These are phyloP conservation scores for Malus sieversii DNA, from an alignment of 306 rosid species.

Conservation along the genomic window DNA sequence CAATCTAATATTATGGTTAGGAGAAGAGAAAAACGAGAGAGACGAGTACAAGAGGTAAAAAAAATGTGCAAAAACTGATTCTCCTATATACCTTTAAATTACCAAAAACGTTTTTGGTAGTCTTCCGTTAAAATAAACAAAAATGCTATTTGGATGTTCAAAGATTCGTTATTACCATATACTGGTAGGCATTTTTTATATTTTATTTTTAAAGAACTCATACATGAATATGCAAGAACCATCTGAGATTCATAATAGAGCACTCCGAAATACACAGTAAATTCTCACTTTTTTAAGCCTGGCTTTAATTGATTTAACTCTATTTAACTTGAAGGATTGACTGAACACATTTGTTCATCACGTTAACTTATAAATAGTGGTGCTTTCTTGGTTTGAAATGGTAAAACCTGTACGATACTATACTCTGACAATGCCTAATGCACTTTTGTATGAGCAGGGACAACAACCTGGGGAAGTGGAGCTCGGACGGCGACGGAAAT, in stretches of 20 bases:
- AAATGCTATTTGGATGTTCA: background rate
- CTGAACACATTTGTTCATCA: background rate
- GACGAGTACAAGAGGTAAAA: too few relatives aligned
- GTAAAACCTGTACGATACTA: background rate
- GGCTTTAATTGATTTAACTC: background rate
- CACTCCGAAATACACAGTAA: too few relatives aligned
- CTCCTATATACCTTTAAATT: too few relatives aligned
- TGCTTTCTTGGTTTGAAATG: background rate
- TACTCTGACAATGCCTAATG: background rate
- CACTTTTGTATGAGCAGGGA: slow-evolving; percentile 26
- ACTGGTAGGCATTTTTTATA: background rate
- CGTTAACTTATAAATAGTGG: too few relatives aligned
- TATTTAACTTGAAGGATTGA: background rate
- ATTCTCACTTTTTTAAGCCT: background rate
- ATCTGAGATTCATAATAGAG: background rate
- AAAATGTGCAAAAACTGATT: too few relatives aligned
- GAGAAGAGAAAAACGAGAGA: too few relatives aligned
- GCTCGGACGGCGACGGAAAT: slow-evolving; percentile 23
- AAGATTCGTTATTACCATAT: background rate
- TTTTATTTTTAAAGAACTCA: background rate
- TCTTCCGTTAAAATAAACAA: too few relatives aligned
- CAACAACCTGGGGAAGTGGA: slow-evolving; percentile 58
- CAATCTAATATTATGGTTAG: too few relatives aligned
- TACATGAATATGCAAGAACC: background rate
- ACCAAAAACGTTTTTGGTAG: too few relatives aligned